Base-by-base conservation (phyloP, 768 basidiomycete genomes). In the Kwoniella bestiolae region DNA sequence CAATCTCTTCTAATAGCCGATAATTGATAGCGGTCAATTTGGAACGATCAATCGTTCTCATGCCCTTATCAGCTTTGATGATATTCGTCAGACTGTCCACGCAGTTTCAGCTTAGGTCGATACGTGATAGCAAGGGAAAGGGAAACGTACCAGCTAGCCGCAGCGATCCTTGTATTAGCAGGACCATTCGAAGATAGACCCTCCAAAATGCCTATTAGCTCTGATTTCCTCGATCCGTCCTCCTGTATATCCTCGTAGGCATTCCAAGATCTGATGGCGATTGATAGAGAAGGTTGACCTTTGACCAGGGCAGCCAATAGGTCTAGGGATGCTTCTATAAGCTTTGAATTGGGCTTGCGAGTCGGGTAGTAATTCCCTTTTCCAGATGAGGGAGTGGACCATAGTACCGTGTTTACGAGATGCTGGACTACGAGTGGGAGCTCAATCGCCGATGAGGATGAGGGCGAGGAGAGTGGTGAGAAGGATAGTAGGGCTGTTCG, bases 301-400 rank as follows among this genome's bases (percentile, higher is more conserved):
- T 73, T 75, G 38, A 72, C 63, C 41, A 79, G 26, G 1, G 75
- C 69, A 3, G 76, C 73, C 34, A 80, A 52, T 3, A 80, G 67
- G 29, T 79, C 79, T n/a, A 80, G 61, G 3, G 67, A 71, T 0
- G 79, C 76, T 66, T 77, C 73, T 12, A 75, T 69, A 44, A 78
- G 45, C 60, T 78, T 77, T 9, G 69, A 51, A 63, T 73, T 74
- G 21, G 63, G 68, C 38, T 57, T 41, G 32, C 53, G 55, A 3
- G 26, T 49, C 16, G 60, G 5, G 46, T 46, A 57, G 47, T n/a
- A 34, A 52, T 34, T 56, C 1, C 56, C 56, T 45, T n/a, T n/a
- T n/a, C 32, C 32, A 3, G 60, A 50, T 4, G 35, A 35, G 28
- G 44, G 61, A 14, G 55, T 44, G 16, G 56, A 45, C 5, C 38